phyloP scores from a whole-genome alignment of 2,329 filamentous ascomycete species.

The Leptographium flavum region DNA sequence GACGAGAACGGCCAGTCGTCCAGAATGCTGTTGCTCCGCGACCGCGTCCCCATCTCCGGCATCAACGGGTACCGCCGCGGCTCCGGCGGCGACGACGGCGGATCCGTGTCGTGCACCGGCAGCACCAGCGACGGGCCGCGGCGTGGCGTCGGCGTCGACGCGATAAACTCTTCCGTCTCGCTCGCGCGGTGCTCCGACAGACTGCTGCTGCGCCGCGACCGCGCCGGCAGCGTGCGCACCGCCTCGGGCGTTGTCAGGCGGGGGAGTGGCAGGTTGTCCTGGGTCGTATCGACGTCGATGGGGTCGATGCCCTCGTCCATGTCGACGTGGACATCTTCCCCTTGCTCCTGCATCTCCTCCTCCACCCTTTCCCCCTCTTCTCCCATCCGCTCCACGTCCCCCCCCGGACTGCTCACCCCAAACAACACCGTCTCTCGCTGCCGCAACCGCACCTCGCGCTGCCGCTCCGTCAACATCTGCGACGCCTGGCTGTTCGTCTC shows the following conservation, averaged over 20 bases:
- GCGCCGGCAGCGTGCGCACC: not conserved
- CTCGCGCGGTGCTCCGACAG: no score
- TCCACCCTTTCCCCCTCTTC: no score
- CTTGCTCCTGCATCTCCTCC: not conserved
- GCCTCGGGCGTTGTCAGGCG: slow-evolving; percentile 31
- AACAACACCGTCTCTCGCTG: slow-evolving; percentile 55
- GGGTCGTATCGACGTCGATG: not conserved
- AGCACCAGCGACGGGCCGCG: slow-evolving; percentile 36
- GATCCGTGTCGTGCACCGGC: slow-evolving; percentile 30
- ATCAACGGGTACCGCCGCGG: slow-evolving; percentile 36
- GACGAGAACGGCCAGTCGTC: slow-evolving; percentile 41
- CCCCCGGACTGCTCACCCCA: no score
- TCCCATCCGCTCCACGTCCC: no score
- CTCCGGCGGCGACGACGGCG: slow-evolving; percentile 44
- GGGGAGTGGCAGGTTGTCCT: slow-evolving; percentile 6
- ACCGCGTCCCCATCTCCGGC: slow-evolving; percentile 36
- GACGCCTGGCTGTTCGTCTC: slow-evolving; percentile 37
- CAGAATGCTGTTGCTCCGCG: slow-evolving; percentile 22
- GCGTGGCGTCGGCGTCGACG: slow-evolving; percentile 46
- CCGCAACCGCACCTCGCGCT: slow-evolving; percentile 62
- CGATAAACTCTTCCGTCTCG: slow-evolving; percentile 34
- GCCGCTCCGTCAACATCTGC: slow-evolving; percentile 63
- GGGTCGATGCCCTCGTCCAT: no score
- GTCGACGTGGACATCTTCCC: no score
- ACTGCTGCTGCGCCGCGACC: no score